A percentile compares a stretch with the other conserved stretches of the same genome.
Conservation (phyloP, 2,329 filamentous ascomycete species). For the Passalora sequoiae region DNA sequence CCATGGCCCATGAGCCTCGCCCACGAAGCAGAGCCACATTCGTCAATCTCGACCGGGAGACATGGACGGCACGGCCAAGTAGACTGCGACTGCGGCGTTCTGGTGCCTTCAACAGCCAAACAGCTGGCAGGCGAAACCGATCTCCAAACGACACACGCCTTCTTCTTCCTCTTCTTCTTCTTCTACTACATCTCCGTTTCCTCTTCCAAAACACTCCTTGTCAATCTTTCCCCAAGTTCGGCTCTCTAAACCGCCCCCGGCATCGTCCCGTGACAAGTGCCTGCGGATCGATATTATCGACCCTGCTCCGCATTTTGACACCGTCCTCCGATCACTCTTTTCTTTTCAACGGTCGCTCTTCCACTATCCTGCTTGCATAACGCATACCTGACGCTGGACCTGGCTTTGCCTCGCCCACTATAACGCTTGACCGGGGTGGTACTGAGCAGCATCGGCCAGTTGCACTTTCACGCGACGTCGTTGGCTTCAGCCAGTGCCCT, state of each 20-base stretch:
- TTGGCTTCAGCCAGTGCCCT: not conserved
- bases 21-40: not conserved
- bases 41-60: conserved; percentile 1
- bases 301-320: not conserved
- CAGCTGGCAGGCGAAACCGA: not conserved
- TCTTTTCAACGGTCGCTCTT: conserved; percentile 1
- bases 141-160: too few species aligned
- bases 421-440: too few species aligned
- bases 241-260: not conserved
- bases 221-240: not conserved
- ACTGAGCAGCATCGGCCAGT: too few species aligned
- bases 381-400: not conserved
- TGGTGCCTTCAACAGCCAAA: not conserved
- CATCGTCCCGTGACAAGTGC: not conserved
- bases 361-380: too few species aligned
- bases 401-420: not conserved
- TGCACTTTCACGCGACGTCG: not conserved
- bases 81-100: not conserved
- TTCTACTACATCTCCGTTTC: not conserved
- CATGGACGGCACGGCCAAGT: not conserved
- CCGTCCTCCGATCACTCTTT: not conserved
- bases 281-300: conserved; percentile 1
- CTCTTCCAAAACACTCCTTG: not conserved
- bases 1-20: too few species aligned
- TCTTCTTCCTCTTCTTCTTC: too few species aligned